Evolutionary conservation across 768 basidiomycete genomes (phyloP).

Genomic region (Leccinellum rugosiceps): DNA sequence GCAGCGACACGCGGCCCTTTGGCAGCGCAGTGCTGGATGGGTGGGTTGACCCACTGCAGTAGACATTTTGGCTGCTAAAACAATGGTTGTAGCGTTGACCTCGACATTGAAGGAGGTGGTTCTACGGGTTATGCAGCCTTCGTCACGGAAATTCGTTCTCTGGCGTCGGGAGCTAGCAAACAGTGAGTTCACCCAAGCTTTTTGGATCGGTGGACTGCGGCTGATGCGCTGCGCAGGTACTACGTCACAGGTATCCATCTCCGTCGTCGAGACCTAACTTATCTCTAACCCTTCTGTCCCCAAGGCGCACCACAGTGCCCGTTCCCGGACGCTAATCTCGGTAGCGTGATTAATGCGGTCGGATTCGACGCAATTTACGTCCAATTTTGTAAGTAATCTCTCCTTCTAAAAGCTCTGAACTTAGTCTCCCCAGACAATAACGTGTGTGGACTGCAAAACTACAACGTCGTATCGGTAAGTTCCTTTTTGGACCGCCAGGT

Average conservation of each 20-base stretch:
- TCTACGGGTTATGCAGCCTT: constrained; percentile 50
- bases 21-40: constrained; percentile 45
- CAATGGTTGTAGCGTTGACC: constrained; percentile 47
- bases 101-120: constrained; percentile 73
- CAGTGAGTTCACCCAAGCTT: constrained; percentile 6
- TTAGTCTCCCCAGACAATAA: constrained; percentile 38
- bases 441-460: constrained; percentile 44
- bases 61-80: neutral
- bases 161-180: constrained; percentile 24
- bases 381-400: constrained; percentile 47
- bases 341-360: constrained; percentile 56
- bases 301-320: constrained; percentile 46
- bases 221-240: constrained; percentile 39
- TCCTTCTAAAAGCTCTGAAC: neutral
- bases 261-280: neutral
- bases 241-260: constrained; percentile 48
- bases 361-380: constrained; percentile 73
- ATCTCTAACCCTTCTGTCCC: neutral
- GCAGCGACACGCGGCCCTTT: constrained; percentile 41
- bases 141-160: constrained; percentile 23
- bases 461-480: constrained; percentile 52
- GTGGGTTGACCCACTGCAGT: constrained; percentile 24
- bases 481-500: neutral
- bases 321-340: constrained; percentile 63
- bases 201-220: neutral